Evolutionary conservation across 163 green algal genomes (phyloP), one percentile per base, ranked within the genome.

Genomic region (Scenedesmus sp.): DNA sequence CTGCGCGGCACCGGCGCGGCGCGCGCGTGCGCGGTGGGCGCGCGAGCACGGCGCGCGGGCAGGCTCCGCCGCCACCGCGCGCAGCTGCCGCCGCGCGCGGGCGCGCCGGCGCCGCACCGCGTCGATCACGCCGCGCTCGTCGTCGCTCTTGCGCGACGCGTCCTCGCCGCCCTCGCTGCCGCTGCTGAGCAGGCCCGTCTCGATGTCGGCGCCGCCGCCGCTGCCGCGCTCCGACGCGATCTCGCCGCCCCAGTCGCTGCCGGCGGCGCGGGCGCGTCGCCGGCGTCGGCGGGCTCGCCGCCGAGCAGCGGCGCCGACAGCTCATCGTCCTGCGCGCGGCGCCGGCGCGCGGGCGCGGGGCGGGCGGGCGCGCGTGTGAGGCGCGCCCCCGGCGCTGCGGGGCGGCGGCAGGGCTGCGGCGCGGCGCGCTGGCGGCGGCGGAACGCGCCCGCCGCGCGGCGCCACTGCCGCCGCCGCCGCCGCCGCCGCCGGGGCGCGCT

Each of bases 111-210:
- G 29, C 2, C 62, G 28, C 34, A 76, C 67, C 36, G 22, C 48
- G 14, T 58, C 67, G 36, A 53, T 45, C 28, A 20, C 54, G 50
- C 36, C 13, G 31, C 28, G 17, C 11, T 77, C 69, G 24, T 77
- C 63, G 13, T 72, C 69, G 31, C 53, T 33, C 17, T 77, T 77
- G 54, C 53, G 53, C 18, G 69, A 77, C 10, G 26, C 42, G 24
- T 17, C 70, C 22, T 7, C 53, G 24, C 69, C 70, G 24, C 28
- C 45, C 20, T 80, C n/a, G n/a, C 71, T 56, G 71, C 71, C 3
- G 36, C 70, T 51, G 71, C 71, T n/a, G 7, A 36, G 13, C 13
- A 80, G 48, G 28, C 71, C 71, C n/a, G 63, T 42, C 47, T 80
- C 71, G 6, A 80, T 28, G 45, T 80, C 71, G 1, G 24, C 70